Conservation (phyloP, 2,329 filamentous ascomycete genomes). For the Metarhizium rileyi region DNA sequence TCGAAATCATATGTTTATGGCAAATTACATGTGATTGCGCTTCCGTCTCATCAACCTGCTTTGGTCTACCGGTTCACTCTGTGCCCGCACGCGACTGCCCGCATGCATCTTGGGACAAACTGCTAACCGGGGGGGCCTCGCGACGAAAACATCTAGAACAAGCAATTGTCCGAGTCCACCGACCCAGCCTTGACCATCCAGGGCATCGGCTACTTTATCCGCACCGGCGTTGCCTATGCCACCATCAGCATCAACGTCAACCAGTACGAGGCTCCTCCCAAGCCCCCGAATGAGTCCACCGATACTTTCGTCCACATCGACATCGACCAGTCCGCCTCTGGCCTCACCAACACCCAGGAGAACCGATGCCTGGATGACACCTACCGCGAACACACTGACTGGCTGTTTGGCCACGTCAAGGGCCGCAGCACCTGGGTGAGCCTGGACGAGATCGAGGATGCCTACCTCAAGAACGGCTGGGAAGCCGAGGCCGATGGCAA, state of each 20-base stretch:
- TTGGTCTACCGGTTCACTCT: too few relatives aligned
- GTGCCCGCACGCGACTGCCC: too few relatives aligned
- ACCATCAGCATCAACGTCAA: slow-evolving; percentile 57
- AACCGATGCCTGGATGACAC: slow-evolving; percentile 41
- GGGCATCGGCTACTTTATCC: slow-evolving; percentile 60
- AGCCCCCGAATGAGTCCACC: slow-evolving; percentile 27
- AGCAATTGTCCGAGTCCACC: slow-evolving; percentile 56
- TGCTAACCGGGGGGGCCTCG: not conserved
- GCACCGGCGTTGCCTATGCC: slow-evolving; percentile 61
- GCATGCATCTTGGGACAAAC: not conserved
- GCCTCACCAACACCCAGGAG: slow-evolving; percentile 55
- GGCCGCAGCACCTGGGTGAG: slow-evolving; percentile 45
- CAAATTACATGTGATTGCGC: not conserved
- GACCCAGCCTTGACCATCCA: slow-evolving; percentile 64
- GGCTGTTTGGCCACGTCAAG: slow-evolving; percentile 65
- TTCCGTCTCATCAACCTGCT: not conserved
- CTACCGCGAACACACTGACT: slow-evolving; percentile 59
- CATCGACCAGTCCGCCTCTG: slow-evolving; percentile 65
- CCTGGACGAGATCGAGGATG: slow-evolving; percentile 41
- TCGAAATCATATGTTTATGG: not conserved
- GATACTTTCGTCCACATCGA: slow-evolving; percentile 50
- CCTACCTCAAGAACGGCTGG: slow-evolving; percentile 49
- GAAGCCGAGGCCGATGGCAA: slow-evolving; percentile 48
- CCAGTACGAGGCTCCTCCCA: slow-evolving; percentile 38
- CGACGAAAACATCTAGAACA: slow-evolving; percentile 50